Evolutionary conservation across 2,329 filamentous ascomycete species (phyloP), one percentile per base, ranked within the genome.

Genomic region (Xylaria sp.): DNA sequence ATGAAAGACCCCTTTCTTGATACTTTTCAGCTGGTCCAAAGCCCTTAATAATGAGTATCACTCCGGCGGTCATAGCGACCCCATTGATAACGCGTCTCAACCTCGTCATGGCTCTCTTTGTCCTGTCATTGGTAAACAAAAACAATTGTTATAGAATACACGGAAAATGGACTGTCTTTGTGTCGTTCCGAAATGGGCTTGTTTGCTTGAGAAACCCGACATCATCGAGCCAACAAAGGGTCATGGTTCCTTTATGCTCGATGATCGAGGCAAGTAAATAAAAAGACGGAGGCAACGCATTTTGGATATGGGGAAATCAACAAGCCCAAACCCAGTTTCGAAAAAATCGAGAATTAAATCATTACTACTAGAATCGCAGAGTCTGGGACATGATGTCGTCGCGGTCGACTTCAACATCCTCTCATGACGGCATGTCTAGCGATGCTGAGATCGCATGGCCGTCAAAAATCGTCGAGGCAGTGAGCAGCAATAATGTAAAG

Each of bases 401-500:
- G 18, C 39, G 42, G 13, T 37, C 13, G 1, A 8, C 34, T n/a
- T 46, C 52, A 4, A 19, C 11, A 5, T 10, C 48, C 3, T 11
- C 13, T 2, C 10, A 13, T 52, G 23, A 42, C 34, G 16, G 23
- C 2, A 10, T 34, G 18, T 19, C 49, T 4, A 39, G 48, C 5
- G 16, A 10, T 9, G 6, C 16, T n/a, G 1, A 3, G 30, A 52
- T 52, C 18, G 18, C 13, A 23, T 56, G 35, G 19, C 63, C 55
- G n/a, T 62, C 59, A 4, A 35, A 30, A 4, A 30, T 30, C 23
- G 23, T 30, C 23, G 65, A 23, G 61, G 63, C 18, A 34, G 57
- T 5, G 23, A 47, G 8, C 13, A 53, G 8, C 59, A 65, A 11
- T 18, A 54, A 9, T 57, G 58, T 23, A 58, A 18, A 11, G 48